Evolutionary conservation across 2,329 filamentous ascomycete species (phyloP), one percentile per base, ranked within the genome.

Genomic region (Talaromyces verruculosus): DNA sequence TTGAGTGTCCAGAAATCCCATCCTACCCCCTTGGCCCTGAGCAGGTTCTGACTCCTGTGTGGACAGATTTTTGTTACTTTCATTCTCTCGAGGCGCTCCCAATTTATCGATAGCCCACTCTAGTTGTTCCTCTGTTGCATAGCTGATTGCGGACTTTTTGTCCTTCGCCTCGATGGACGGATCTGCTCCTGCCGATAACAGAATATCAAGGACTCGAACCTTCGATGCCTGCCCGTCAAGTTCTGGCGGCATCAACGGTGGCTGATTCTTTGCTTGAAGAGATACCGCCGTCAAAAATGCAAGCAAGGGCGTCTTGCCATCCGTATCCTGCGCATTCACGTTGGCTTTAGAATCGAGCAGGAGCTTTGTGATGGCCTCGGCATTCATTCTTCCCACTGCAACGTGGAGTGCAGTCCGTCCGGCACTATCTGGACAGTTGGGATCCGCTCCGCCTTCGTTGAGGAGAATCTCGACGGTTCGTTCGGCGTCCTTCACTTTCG

Each of bases 241-340:
- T 33, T 53, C 60, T 6, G 8, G 19, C 10, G 47, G 17, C 10
- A 37, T 13, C 6, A 25, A 25, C 25, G 15, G 60, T 30, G 17
- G 28, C 19, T 63, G 43, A 51, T 41, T 30, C 22, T 51, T 37
- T 53, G 19, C 22, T 53, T 53, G 43, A 17, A 63, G 43, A 5
- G 41, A 15, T 2, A 39, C 58, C 25, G 39, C 39, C 3, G 22
- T 61, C 39, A 61, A 45, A 25, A 37, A 63, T 22, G 51, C n/a
- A 39, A 63, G 43, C 45, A 63, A 53, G 6, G 60, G 60, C 10
- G 60, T 63, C 22, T 30, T 53, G 15, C 60, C 60, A 41, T 53
- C 47, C n/a, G 19, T 28, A 53, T 63, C 60, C 60, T 63, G 60
- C 43, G 60, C 60, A 22, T 63, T 63, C 10, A 63, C 33, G 35